Conservation (phyloP, 1,284 basidiomycete species). For the Mycena sp. region DNA sequence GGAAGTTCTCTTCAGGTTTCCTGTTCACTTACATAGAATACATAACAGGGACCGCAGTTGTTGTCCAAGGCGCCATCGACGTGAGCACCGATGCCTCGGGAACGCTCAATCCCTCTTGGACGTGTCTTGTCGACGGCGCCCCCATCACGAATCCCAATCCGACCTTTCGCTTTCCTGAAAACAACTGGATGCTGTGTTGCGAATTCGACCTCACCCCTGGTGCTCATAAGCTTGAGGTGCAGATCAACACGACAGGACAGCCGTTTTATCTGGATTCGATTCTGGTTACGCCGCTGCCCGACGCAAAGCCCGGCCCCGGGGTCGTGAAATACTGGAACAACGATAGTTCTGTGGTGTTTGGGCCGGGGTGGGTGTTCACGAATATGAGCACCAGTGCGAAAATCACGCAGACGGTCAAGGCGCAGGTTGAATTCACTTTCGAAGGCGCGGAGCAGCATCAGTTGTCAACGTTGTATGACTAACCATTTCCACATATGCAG, state of each 20-base stretch:
- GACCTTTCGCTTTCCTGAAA: constrained; percentile 35
- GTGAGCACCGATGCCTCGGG: constrained; percentile 18
- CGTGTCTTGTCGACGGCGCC: constrained; percentile 39
- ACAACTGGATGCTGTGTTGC: constrained; percentile 41
- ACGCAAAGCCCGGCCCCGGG: constrained; percentile 25
- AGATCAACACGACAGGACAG: constrained; percentile 34
- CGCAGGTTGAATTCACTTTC: constrained; percentile 6
- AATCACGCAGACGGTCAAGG: neutral
- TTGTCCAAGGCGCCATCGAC: constrained; percentile 37
- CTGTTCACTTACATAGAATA: neutral
- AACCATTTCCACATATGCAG: too few relatives aligned
- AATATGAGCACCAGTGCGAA: neutral
- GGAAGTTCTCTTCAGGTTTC: too few relatives aligned
- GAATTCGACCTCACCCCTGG: constrained; percentile 29
- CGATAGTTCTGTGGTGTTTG: constrained; percentile 38
- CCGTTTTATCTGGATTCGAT: constrained; percentile 44
- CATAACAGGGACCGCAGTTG: constrained; percentile 1
- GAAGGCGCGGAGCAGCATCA: neutral
- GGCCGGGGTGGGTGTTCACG: constrained; percentile 32
- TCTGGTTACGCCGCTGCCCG: constrained; percentile 36
- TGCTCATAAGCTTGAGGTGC: constrained; percentile 37
- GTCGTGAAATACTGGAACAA: constrained; percentile 34
- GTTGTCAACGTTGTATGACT: neutral
- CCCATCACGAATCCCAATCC: constrained; percentile 31
- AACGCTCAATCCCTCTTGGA: constrained; percentile 35